A percentile compares a stretch with the other conserved stretches of the same genome.
These are phyloP conservation scores for Talaromyces albobiverticillius DNA, from an alignment of 2,329 filamentous ascomycete species.

Conservation along the genomic window DNA sequence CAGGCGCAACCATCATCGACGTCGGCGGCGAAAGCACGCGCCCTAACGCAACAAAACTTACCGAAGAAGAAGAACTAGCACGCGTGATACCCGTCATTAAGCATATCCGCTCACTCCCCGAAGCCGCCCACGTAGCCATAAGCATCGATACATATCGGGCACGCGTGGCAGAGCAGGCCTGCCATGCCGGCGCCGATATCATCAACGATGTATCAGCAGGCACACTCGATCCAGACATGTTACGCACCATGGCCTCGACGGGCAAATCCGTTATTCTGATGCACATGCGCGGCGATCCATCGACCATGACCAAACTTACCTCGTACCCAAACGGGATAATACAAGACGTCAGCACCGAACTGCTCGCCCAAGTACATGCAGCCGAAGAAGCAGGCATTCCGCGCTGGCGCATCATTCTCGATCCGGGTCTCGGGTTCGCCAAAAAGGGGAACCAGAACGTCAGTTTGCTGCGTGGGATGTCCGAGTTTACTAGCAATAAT, in stretches of 20 bases:
- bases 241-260: conserved; percentile 71
- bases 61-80: conserved; percentile 68
- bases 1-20: conserved; percentile 81
- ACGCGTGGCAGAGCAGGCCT: conserved; percentile 71
- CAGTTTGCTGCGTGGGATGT: conserved; percentile 67
- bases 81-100: conserved; percentile 78
- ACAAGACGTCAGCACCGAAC: conserved; percentile 63
- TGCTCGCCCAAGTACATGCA: conserved; percentile 65
- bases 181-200: conserved; percentile 79
- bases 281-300: conserved; percentile 89
- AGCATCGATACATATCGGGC: conserved; percentile 94
- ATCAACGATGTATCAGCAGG: conserved; percentile 94
- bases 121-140: conserved; percentile 64
- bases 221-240: conserved; percentile 73
- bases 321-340: conserved; percentile 69
- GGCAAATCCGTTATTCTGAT: conserved; percentile 80
- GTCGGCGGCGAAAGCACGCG: conserved; percentile 91
- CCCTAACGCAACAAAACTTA: conserved; percentile 67
- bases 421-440: conserved; percentile 92
- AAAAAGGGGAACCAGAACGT: conserved; percentile 81
- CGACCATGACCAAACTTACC: conserved; percentile 71
- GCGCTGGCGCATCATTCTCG: conserved; percentile 91
- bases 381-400: conserved; percentile 81
- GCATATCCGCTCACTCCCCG: conserved; percentile 65
- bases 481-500: conserved; percentile 48